A percentile compares a stretch with the other conserved stretches of the same genome.
Conservation (phyloP, 306 rosid genomes). For the Pyrus pyrifolia region DNA sequence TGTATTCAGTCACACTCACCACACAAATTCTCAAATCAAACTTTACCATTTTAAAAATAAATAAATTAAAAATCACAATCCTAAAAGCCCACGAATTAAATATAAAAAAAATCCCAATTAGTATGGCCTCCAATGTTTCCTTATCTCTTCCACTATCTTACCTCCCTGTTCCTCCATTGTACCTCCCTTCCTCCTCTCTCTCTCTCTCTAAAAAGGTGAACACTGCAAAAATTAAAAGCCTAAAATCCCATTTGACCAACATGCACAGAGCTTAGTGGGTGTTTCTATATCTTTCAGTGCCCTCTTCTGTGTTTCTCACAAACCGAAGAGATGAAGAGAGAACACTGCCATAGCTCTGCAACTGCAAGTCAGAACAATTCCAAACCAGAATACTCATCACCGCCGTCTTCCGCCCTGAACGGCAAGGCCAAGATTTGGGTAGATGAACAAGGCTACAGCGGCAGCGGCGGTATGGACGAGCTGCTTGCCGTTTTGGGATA, state of each 20-base stretch:
- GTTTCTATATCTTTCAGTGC: background rate
- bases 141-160: conserved; percentile 44
- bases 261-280: conserved; percentile 2
- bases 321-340: conserved; percentile 47
- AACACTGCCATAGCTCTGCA: conserved; percentile 16
- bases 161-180: conserved; percentile 18
- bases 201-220: background rate
- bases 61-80: background rate
- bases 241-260: conserved; percentile 9
- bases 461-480: conserved; percentile 51
- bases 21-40: background rate
- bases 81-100: background rate
- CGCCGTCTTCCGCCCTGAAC: conserved; percentile 1
- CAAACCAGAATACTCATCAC: conserved; percentile 30
- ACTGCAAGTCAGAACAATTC: background rate
- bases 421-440: conserved; percentile 46
- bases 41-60: background rate
- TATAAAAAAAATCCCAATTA: conserved; percentile 23
- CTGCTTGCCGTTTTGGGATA: conserved; percentile 62
- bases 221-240: background rate
- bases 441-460: conserved; percentile 24
- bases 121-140: conserved; percentile 58
- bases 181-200: conserved; percentile 18
- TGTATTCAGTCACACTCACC: background rate
- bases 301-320: background rate